Percentiles rank a stretch among this genome's conserved stretches.
phyloP scores from a whole-genome alignment of 2,329 filamentous ascomycete genomes.

The Claviceps sp. region DNA sequence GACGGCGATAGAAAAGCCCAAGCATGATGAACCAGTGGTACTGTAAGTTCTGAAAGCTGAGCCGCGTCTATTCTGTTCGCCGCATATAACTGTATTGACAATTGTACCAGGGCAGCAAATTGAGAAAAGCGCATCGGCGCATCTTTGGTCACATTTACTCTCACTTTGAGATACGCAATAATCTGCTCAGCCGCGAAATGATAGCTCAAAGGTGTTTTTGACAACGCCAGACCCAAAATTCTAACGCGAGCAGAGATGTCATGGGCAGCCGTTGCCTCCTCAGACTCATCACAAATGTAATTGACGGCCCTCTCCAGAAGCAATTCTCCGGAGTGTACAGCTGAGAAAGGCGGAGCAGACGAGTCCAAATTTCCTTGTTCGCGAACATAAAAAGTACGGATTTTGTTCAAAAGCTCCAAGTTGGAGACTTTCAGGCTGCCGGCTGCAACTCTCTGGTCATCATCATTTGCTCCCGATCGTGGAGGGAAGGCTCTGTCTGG shows the following conservation, averaged over 20 bases:
- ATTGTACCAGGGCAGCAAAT: slow-evolving; percentile 45
- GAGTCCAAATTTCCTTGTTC: slow-evolving; percentile 59
- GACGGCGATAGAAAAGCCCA: slow-evolving; percentile 75
- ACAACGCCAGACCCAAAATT: slow-evolving; percentile 43
- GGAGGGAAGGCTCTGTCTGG: slow-evolving; percentile 47
- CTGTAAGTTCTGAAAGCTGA: slow-evolving; percentile 50
- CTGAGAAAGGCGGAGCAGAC: slow-evolving; percentile 43
- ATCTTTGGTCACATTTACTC: slow-evolving; percentile 32
- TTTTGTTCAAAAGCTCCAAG: slow-evolving; percentile 43
- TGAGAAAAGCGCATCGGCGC: slow-evolving; percentile 33
- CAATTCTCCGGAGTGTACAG: slow-evolving; percentile 43
- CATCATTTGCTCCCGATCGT: slow-evolving; percentile 11
- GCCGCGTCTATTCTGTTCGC: slow-evolving; percentile 35
- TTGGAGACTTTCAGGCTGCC: slow-evolving; percentile 12
- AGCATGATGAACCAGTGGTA: slow-evolving; percentile 54
- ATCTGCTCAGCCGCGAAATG: slow-evolving; percentile 31
- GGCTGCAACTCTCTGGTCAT: slow-evolving; percentile 2
- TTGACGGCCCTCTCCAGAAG: slow-evolving; percentile 47
- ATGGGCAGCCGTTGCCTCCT: slow-evolving; percentile 24
- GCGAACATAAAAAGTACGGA: slow-evolving; percentile 53
- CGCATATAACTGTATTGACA: slow-evolving; percentile 43
- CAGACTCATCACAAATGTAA: slow-evolving; percentile 35
- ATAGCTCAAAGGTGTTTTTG: slow-evolving; percentile 34
- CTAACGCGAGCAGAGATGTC: slow-evolving; percentile 45
- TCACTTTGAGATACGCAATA: slow-evolving; percentile 36